Evolutionary conservation across 805 yeast species (phyloP), one percentile per base, ranked within the genome.

Genomic region (Clavispora fructus): DNA sequence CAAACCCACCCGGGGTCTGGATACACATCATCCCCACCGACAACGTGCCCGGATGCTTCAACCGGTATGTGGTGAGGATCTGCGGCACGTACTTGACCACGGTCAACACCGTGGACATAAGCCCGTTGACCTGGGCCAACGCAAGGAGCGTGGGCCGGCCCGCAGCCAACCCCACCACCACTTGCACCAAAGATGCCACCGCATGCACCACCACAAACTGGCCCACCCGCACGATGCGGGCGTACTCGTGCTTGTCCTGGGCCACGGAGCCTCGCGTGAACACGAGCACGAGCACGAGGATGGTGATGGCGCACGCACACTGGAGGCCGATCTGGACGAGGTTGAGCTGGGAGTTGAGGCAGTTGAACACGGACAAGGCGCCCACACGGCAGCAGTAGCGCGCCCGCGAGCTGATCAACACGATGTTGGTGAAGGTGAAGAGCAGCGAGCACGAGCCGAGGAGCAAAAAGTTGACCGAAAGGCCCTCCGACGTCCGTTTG

Each of bases 1-100:
- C 46, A 52, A 77, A 84, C 14, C 96, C 96, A 13, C 96, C 96
- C 0, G 96, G 96, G 16, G 95, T 87, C 61, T 88, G 96, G 52
- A 89, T 75, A 38, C 82, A 67, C 92, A 88, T 85, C 89, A 86
- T 87, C 7, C 81, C 77, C 10, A 87, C 70, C 0, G 95, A 86
- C 19, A 88, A 70, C 1, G 90, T 82, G 9, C 96, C 96, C 0
- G 95, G 83, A 52, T 82, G 90, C 57, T 84, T 83, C 49, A 88
- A 71, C 1, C 50, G 58, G 56, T 72, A 84, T 0, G 96, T 88
- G 35, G 91, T 86, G 51, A 69, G 63, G 9, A 88, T 73, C 63
- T 88, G 96, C 0, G 96, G 96, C 42, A 87, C 66, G 56, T 87
- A 88, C 64, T 88, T 95, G 29, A 83, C 63, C 16, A 80, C 69